These are phyloP conservation scores for Stachybotrys chartarum DNA, from an alignment of 2,329 filamentous ascomycete species.

Conservation along the genomic window DNA sequence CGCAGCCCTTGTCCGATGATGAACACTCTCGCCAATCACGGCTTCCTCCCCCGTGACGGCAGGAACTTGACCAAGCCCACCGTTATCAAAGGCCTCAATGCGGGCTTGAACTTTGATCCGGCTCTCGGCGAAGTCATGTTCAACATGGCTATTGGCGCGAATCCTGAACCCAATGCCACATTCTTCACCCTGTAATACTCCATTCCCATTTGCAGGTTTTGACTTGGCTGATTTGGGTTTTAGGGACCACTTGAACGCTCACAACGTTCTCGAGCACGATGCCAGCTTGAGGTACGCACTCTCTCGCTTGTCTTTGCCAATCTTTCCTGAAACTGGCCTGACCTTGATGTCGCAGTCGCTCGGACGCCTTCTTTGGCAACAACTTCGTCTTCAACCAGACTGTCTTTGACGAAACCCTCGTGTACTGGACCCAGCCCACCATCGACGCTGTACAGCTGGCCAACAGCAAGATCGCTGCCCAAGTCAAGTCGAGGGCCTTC, in stretches of 20 bases:
- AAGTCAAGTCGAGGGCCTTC: conserved; percentile 32
- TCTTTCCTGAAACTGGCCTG: background rate
- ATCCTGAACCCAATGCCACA: conserved; percentile 35
- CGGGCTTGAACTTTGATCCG: conserved; percentile 34
- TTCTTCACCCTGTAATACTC: conserved; percentile 25
- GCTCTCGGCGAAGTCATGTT: conserved; percentile 33
- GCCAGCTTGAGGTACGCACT: conserved; percentile 31
- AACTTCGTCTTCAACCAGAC: conserved; percentile 45
- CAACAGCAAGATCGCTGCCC: conserved; percentile 36
- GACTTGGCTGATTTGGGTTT: background rate
- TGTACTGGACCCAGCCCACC: conserved; percentile 36
- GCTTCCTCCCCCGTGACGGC: conserved; percentile 37
- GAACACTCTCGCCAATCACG: conserved; percentile 22
- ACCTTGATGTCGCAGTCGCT: conserved; percentile 22
- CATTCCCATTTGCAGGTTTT: background rate
- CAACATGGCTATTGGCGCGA: conserved; percentile 31
- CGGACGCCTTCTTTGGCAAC: conserved; percentile 42
- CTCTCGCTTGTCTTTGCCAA: background rate
- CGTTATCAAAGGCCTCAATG: conserved; percentile 27
- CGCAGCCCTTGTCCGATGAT: conserved; percentile 42
- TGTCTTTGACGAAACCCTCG: conserved; percentile 36
- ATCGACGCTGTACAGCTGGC: conserved; percentile 34
- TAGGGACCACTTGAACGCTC: conserved; percentile 34
- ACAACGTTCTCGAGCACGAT: conserved; percentile 43
- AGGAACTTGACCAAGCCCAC: conserved; percentile 30